Evolutionary conservation across 2,329 filamentous ascomycete species (phyloP).

Genomic region (Xylaria hypoxylon): DNA sequence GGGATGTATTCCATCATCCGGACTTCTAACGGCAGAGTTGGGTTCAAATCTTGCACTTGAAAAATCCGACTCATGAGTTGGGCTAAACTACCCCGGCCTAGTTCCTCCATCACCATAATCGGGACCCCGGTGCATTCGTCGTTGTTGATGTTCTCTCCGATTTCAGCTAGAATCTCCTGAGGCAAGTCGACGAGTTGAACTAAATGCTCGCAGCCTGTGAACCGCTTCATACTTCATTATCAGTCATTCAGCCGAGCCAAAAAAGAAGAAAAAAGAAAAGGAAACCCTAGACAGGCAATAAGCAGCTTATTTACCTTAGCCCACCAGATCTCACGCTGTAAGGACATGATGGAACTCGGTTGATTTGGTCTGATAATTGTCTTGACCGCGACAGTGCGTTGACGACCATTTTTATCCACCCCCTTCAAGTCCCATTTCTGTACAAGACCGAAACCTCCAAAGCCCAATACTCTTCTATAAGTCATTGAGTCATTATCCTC

Average conservation of each 20-base stretch:
- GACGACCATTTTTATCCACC: not conserved
- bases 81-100: conserved; percentile 14
- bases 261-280: no score
- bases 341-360: accelerated
- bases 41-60: not conserved
- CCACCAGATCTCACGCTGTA: conserved; percentile 28
- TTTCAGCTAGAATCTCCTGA: not conserved
- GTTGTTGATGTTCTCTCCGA: conserved; percentile 20
- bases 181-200: conserved; percentile 31
- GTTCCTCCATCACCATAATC: conserved; percentile 28
- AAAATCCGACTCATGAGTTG: not conserved
- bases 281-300: not conserved
- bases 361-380: not conserved
- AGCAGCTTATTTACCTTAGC: conserved; percentile 13
- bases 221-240: conserved; percentile 14
- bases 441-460: conserved; percentile 33
- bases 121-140: not conserved
- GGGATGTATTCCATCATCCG: conserved; percentile 32
- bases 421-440: conserved; percentile 12
- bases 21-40: accelerated
- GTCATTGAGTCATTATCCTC: not conserved
- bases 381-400: conserved; percentile 24
- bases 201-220: conserved; percentile 27
- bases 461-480: conserved; percentile 28
- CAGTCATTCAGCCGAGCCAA: not conserved